Percentiles rank a stretch among this genome's conserved stretches.
Evolutionary conservation across 140 eudicot genomes (phyloP).

Genomic region (Senecio squalidus): DNA sequence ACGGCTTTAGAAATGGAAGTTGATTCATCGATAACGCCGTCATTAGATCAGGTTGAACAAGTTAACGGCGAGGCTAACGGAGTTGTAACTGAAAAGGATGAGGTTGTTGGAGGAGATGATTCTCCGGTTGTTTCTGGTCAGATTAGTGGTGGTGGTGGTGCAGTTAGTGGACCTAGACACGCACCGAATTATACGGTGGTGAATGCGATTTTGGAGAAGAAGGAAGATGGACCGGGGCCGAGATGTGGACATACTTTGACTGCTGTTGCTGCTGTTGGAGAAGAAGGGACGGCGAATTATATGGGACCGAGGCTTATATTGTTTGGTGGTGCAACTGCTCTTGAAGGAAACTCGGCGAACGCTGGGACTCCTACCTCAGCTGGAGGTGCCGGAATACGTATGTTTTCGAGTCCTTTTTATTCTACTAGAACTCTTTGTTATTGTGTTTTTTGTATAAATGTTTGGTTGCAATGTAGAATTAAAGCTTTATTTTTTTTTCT

Average conservation of each 20-base stretch:
- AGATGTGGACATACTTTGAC: constrained; percentile 96
- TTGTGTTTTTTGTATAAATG: too few relatives aligned
- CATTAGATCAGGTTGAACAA: constrained; percentile 35
- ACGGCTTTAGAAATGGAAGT: constrained; percentile 53
- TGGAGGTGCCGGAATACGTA: constrained; percentile 99
- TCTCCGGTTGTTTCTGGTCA: constrained; percentile 25
- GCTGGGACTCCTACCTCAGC: constrained; percentile 94
- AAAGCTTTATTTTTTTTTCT: neutral
- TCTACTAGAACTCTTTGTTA: too few relatives aligned
- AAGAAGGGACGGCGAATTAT: constrained; percentile 81
- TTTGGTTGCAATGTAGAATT: neutral
- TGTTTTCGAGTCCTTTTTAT: constrained; percentile 27
- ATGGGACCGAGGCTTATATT: constrained; percentile 92
- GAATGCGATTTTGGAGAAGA: constrained; percentile 83
- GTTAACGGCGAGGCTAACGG: constrained; percentile 32
- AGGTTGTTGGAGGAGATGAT: constrained; percentile 23
- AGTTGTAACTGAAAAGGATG: constrained; percentile 31
- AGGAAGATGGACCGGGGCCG: constrained; percentile 97
- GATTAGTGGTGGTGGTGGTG: constrained; percentile 40
- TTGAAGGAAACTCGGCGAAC: constrained; percentile 83
- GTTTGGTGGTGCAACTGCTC: constrained; percentile 96
- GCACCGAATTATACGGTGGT: constrained; percentile 88
- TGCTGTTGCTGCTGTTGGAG: constrained; percentile 96
- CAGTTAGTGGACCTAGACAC: constrained; percentile 56
- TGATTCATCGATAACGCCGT: constrained; percentile 67